Base-by-base conservation (phyloP, 2,329 filamentous ascomycete species). In the Exophiala spinifera region DNA sequence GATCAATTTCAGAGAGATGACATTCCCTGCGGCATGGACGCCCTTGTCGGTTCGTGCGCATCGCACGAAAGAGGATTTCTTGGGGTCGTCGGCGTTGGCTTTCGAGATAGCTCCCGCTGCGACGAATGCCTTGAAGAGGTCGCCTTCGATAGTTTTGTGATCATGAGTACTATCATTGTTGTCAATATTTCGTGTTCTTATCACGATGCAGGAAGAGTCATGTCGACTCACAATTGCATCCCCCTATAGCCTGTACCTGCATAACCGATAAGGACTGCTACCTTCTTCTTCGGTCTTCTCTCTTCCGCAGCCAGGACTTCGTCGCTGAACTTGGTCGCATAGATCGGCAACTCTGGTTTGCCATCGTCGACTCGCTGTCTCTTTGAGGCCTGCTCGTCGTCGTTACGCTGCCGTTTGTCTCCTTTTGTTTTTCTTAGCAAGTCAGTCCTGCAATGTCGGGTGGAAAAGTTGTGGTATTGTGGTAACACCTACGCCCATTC, bases 41-140 rank as follows among this genome's bases (percentile, higher is more conserved):
- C 94, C 94, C 77, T 97, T 99, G 75, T 99, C 94, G 0, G 94
- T 99, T 60, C 94, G 82, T 3, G 94, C 94, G 71, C 94, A 99
- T 61, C 94, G 87, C 50, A 96, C 89, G 44, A 99, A 82, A 49
- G 90, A 91, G 1, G 91, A 95, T 73, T 99, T 99, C 72, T 95
- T 95, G 3, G 92, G 94, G 68, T 99, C 94, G 64, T 95, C 86
- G 19, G 94, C 94, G 68, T 99, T 99, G 59, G 90, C 90, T 72
- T 97, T 97, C 46, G 91, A 95, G 58, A 99, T 96, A 36, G 94
- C 91, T 15, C 91, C 89, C 2, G 94, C 91, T 2, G 85, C 84
- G 59, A 99, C 87, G 64, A 99, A 92, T 2, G 94, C 94, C 28
- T 84, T 83, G 74, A 99, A 99, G 2, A 99, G 77, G 65, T 99